phyloP scores from a whole-genome alignment of 768 basidiomycete genomes.

The Boletellus sp. region DNA sequence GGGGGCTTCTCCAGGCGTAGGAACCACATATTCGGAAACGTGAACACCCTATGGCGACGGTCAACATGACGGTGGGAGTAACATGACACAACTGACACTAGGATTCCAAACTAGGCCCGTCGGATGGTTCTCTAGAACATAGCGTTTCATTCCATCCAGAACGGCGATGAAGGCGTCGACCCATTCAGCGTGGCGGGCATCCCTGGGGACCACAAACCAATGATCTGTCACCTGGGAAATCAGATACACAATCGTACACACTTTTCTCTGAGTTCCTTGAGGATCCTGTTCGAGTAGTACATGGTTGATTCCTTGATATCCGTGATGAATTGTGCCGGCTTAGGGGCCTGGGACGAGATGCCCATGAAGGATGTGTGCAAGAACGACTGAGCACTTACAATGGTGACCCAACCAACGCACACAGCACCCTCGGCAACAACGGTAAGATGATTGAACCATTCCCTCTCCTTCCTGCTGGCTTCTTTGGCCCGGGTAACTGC shows the following conservation, averaged over 20 bases:
- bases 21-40: conserved; percentile 49
- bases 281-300: conserved; percentile 87
- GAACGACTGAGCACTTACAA: conserved; percentile 46
- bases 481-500: conserved; percentile 82
- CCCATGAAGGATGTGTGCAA: background rate
- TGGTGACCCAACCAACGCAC: conserved; percentile 82
- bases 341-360: conserved; percentile 47
- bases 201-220: conserved; percentile 45
- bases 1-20: conserved; percentile 28
- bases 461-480: conserved; percentile 69
- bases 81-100: conserved; percentile 44
- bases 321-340: conserved; percentile 74
- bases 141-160: conserved; percentile 76
- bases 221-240: background rate
- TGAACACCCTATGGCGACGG: conserved; percentile 48
- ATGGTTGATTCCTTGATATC: conserved; percentile 83
- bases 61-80: background rate
- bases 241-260: conserved; percentile 34
- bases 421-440: conserved; percentile 80
- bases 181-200: conserved; percentile 87
- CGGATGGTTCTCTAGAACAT: conserved; percentile 80
- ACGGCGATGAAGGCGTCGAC: conserved; percentile 65
- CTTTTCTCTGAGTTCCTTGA: conserved; percentile 94
- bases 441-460: conserved; percentile 79
- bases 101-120: conserved; percentile 89